Evolutionary conservation across 176 grass and related monocot species (phyloP).

Genomic region (Paspalum vaginatum): DNA sequence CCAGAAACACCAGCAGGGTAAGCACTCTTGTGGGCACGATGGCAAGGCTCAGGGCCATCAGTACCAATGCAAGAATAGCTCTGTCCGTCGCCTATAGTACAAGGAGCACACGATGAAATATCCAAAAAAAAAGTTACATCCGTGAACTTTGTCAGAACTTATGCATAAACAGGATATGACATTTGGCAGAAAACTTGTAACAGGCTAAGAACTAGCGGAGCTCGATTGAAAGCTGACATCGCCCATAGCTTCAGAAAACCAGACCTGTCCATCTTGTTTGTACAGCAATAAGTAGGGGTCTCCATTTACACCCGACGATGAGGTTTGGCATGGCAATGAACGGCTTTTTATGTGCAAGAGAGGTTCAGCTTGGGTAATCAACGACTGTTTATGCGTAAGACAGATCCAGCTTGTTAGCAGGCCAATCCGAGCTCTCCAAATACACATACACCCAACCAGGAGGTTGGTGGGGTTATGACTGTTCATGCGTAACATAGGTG

Average conservation of each 20-base stretch:
- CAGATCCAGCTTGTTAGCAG: neutral
- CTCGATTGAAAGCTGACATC: constrained; percentile 7
- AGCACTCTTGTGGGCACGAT: constrained; percentile 67
- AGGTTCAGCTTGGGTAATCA: neutral
- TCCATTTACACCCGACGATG: neutral
- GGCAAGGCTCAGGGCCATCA: constrained; percentile 62
- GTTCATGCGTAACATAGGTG: neutral
- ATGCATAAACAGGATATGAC: constrained; percentile 6
- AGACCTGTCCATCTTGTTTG: neutral
- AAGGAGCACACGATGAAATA: neutral
- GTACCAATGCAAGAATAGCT: constrained; percentile 65
- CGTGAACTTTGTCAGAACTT: neutral
- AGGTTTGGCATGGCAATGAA: neutral
- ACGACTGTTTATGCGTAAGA: neutral
- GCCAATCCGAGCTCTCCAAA: neutral
- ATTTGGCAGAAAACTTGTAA: constrained; percentile 11
- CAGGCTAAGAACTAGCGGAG: neutral
- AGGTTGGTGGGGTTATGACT: neutral
- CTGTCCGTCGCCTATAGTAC: constrained; percentile 69
- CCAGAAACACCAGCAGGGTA: constrained; percentile 67
- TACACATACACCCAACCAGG: neutral
- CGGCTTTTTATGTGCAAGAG: neutral
- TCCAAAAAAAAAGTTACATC: neutral
- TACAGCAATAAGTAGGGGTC: neutral
- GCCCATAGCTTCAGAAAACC: constrained; percentile 1